Conservation (phyloP, 2,329 filamentous ascomycete genomes). For the Cordyceps farinosa region DNA sequence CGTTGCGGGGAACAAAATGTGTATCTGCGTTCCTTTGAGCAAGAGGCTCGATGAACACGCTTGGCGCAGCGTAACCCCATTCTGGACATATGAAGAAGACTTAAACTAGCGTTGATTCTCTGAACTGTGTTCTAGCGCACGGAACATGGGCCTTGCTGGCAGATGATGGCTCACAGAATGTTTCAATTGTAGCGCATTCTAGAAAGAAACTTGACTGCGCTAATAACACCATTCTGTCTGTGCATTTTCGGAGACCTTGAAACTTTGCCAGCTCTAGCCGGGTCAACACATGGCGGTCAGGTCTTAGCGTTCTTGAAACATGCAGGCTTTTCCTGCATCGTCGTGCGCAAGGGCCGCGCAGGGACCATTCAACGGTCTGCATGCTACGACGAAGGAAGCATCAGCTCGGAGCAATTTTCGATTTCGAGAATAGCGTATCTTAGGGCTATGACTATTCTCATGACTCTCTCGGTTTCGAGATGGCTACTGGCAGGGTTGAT, state of each 20-base stretch:
- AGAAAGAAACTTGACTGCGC: not conserved
- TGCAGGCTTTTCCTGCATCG: not conserved
- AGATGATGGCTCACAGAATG: not conserved
- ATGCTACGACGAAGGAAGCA: not conserved
- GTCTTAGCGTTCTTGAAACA: not conserved
- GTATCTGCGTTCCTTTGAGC: not conserved
- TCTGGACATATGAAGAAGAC: too few species aligned
- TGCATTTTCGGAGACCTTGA: not conserved
- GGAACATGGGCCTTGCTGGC: too few species aligned
- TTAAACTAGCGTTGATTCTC: too few species aligned
- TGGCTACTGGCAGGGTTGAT: not conserved
- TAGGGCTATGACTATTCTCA: not conserved
- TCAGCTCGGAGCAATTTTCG: not conserved
- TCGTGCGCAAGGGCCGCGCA: not conserved
- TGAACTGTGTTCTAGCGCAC: too few species aligned
- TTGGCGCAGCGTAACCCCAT: not conserved
- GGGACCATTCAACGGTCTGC: not conserved
- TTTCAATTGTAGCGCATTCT: not conserved
- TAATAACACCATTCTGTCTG: not conserved
- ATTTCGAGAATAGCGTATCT: not conserved
- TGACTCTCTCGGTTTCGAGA: not conserved
- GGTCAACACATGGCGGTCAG: not conserved
- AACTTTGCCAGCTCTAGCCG: not conserved
- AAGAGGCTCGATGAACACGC: not conserved
- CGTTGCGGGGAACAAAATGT: not conserved